phyloP scores from a whole-genome alignment of 257 asterid species.

The Plantago major region DNA sequence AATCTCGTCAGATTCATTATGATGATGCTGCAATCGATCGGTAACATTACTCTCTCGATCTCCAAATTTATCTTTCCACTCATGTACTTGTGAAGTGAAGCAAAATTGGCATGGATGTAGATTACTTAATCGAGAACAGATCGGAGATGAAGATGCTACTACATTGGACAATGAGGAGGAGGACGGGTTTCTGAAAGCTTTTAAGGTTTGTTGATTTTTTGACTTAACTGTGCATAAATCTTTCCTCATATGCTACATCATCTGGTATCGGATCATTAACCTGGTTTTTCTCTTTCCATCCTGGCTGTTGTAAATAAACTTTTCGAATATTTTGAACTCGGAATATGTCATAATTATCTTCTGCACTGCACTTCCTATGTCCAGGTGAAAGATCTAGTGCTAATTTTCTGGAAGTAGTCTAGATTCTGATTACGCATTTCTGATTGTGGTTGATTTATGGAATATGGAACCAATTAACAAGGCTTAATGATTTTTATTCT shows the following conservation, averaged over 20 bases:
- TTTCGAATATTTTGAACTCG: not conserved
- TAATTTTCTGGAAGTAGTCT: not conserved
- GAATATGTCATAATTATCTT: not conserved
- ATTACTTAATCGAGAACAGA: conserved; percentile 83
- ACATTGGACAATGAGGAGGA: conserved; percentile 86
- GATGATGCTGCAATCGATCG: conserved; percentile 95
- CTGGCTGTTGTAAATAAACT: too few relatives aligned
- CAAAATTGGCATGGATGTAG: conserved; percentile 30
- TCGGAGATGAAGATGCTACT: conserved; percentile 67
- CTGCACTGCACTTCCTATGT: not conserved
- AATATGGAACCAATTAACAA: not conserved
- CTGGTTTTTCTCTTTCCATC: not conserved
- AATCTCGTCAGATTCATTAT: conserved; percentile 96
- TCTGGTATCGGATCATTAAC: conserved; percentile 1
- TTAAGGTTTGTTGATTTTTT: conserved; percentile 55
- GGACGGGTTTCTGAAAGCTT: conserved; percentile 89
- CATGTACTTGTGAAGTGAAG: conserved; percentile 19
- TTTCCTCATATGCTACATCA: conserved; percentile 5
- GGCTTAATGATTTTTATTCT: conserved; percentile 9
- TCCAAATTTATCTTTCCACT: conserved; percentile 13
- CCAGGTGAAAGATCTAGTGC: not conserved
- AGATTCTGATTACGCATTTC: conserved; percentile 10
- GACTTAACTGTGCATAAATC: conserved; percentile 7
- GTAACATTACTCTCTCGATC: conserved; percentile 31
- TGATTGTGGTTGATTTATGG: conserved; percentile 8